Base-by-base conservation (phyloP, 176 grass and related monocot genomes). In the Hyparrhenia diplandra region DNA sequence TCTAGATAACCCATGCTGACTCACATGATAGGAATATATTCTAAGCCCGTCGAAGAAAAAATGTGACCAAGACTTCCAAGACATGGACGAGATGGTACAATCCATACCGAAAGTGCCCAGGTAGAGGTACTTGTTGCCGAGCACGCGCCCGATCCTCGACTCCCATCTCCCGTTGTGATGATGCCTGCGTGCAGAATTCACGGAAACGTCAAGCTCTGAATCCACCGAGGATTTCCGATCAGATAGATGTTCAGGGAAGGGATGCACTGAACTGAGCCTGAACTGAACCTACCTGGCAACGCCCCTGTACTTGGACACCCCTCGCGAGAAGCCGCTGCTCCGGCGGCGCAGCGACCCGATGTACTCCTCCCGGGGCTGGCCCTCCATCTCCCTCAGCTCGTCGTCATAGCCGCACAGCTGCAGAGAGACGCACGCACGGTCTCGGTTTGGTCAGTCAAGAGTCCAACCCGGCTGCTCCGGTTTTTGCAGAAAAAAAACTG, bases 301-400 rank as follows among this genome's bases (percentile, higher is more conserved):
- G 8, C 92, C 92, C 79, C 92, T 91, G 81, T 91, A 94, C 55
- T 91, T 94, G 49, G 92, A 91, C 41, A 91, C 92, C 13, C 92
- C 92, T 62, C 92, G 84, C 2, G 92, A 89, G 80, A 94, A 94
- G 0, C 92, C 92, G 51, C 84, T 94, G 84, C 92, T 94, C 64
- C 79, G 82, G 55, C 92, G 89, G 59, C 92, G 75, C 8, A 94
- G 66, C 30, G 92, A 85, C 17, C 89, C 89, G 52, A 94, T 85
- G 57, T 91, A 94, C 79, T 94, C 92, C 42, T 94, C 92, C 69
- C 81, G 76, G 30, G 92, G 70, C 71, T 89, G 89, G 25, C 14
- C 84, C 29, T 87, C 89, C 92, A 94, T 91, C 25, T 87, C 86
- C 67, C 82, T 85, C 13, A 76, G 28, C 57, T 94, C 92, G 30